These are phyloP conservation scores for Yarrowia osloensis DNA, from an alignment of 805 yeast genomes.

Conservation along the genomic window DNA sequence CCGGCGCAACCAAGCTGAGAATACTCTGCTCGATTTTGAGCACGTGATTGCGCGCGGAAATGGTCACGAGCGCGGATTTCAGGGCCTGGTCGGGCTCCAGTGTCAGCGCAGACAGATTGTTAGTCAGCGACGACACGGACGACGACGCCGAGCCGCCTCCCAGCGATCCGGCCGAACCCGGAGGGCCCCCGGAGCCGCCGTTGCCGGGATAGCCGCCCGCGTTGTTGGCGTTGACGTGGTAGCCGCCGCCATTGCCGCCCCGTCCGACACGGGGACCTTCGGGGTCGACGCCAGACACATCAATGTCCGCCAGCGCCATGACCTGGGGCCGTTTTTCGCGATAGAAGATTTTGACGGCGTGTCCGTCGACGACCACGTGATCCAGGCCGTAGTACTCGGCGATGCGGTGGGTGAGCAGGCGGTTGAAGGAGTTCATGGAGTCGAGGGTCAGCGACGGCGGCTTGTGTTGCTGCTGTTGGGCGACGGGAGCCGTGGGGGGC, in stretches of 20 bases:
- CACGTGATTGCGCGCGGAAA: slow-evolving; percentile 6
- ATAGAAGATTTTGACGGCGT: slow-evolving; percentile 50
- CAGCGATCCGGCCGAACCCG: neutral
- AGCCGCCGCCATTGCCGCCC: slow-evolving; percentile 3
- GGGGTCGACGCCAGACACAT: slow-evolving; percentile 23
- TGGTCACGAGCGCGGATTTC: neutral
- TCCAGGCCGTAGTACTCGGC: slow-evolving; percentile 67
- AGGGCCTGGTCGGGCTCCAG: slow-evolving; percentile 25
- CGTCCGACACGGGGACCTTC: slow-evolving; percentile 19
- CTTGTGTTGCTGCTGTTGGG: slow-evolving; percentile 21
- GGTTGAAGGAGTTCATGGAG: slow-evolving; percentile 67
- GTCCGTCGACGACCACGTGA: slow-evolving; percentile 57
- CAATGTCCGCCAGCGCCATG: slow-evolving; percentile 27
- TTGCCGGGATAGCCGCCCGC: slow-evolving; percentile 5
- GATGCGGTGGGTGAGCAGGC: slow-evolving; percentile 67
- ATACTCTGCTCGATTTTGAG: slow-evolving; percentile 21
- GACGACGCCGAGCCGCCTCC: neutral
- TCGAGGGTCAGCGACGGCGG: slow-evolving; percentile 41
- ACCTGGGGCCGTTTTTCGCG: slow-evolving; percentile 31
- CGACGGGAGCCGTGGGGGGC: slow-evolving; percentile 17
- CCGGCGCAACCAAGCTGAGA: neutral
- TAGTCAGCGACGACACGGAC: slow-evolving; percentile 6
- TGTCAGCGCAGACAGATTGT: neutral
- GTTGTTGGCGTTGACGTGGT: neutral
- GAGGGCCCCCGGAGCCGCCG: neutral